Conservation (phyloP, 306 rosid genomes). For the Malus asiatica region DNA sequence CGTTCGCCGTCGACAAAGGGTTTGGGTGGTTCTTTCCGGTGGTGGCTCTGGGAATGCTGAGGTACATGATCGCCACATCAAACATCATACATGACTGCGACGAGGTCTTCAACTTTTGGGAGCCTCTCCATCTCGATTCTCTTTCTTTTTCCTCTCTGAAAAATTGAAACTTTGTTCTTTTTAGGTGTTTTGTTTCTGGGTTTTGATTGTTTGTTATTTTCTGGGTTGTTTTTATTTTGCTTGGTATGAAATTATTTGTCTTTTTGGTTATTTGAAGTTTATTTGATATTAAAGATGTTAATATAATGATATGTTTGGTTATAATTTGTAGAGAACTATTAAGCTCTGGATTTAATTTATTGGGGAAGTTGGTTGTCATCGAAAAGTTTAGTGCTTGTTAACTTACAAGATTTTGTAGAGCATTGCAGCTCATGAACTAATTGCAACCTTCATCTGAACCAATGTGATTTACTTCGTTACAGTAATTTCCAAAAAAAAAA, state of each 20-base stretch:
- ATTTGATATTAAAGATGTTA: too few relatives aligned
- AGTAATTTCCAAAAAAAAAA: neutral
- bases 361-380: neutral
- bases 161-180: neutral
- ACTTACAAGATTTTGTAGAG: neutral
- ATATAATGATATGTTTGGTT: too few relatives aligned
- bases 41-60: conserved; percentile 51
- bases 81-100: conserved; percentile 94
- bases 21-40: conserved; percentile 64
- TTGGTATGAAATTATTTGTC: neutral
- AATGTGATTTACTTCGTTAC: neutral
- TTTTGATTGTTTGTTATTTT: neutral
- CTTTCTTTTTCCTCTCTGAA: neutral
- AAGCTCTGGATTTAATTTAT: neutral
- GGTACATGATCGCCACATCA: conserved; percentile 87
- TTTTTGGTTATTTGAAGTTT: too few relatives aligned
- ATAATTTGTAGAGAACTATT: neutral
- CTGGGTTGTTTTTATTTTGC: neutral
- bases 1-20: conserved; percentile 27
- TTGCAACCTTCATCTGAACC: neutral
- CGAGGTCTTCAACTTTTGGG: conserved; percentile 97
- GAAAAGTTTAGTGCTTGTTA: neutral
- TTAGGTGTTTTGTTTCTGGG: neutral
- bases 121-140: conserved; percentile 63
- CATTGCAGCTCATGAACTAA: neutral